Evolutionary conservation across 192 early-diverging fungal species (phyloP).

Genomic region (Spizellomyces sp.): DNA sequence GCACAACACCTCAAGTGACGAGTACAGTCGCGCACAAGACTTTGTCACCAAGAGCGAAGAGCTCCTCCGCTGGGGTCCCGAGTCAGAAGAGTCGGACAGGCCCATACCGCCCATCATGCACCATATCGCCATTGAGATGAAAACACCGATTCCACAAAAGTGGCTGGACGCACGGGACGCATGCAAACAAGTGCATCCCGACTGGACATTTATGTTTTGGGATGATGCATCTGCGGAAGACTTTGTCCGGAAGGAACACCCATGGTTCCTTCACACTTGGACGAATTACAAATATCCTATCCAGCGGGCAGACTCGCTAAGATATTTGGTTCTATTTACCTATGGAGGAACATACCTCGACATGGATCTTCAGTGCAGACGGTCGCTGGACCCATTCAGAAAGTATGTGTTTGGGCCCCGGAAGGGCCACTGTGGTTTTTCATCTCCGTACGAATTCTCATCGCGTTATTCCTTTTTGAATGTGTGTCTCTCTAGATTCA

Average conservation of each 20-base stretch:
- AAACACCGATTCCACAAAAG: slow-evolving; percentile 20
- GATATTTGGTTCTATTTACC: slow-evolving; percentile 39
- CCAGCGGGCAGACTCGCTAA: slow-evolving; percentile 38
- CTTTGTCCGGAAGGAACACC: slow-evolving; percentile 30
- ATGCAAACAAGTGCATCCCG: slow-evolving; percentile 31
- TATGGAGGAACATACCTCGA: slow-evolving; percentile 48
- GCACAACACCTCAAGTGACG: no score
- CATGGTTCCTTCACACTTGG: slow-evolving; percentile 37
- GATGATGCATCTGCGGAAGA: slow-evolving; percentile 29
- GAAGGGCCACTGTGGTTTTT: no score
- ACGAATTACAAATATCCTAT: slow-evolving; percentile 33
- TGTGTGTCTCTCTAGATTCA: not conserved
- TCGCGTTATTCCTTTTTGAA: no score
- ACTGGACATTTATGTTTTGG: slow-evolving; percentile 38
- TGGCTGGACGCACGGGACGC: slow-evolving; percentile 23
- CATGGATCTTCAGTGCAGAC: slow-evolving; percentile 39
- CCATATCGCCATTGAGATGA: slow-evolving; percentile 34
- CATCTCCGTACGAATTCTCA: no score
- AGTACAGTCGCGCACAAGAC: no score
- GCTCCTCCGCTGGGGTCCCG: slow-evolving; percentile 25
- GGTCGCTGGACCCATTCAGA: slow-evolving; percentile 31
- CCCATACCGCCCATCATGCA: slow-evolving; percentile 41
- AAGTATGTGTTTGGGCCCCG: not conserved
- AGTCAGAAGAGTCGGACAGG: not conserved
- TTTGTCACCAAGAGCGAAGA: no score